These are phyloP conservation scores for Podospora anserina DNA, from an alignment of 495 filamentous ascomycete species.

Conservation along the genomic window DNA sequence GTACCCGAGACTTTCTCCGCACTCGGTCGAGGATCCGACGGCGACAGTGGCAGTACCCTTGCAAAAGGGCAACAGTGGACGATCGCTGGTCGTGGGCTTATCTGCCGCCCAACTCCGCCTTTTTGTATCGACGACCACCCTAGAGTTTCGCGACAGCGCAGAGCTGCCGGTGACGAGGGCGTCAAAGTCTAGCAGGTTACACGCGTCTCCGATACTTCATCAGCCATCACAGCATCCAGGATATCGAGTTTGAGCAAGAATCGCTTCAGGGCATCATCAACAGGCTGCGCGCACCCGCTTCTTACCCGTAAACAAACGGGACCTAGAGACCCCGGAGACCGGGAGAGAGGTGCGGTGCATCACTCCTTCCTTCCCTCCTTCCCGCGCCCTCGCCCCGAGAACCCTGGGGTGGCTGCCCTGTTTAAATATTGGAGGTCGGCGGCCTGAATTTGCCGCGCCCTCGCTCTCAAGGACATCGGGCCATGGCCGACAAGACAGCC, in stretches of 20 bases:
- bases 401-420: neutral
- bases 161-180: neutral
- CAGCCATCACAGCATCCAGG: neutral
- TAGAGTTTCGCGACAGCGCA: constrained; percentile 1
- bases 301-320: neutral
- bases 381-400: no score
- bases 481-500: constrained; percentile 14
- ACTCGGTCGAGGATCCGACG: neutral
- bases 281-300: neutral
- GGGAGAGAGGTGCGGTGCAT: neutral
- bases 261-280: neutral
- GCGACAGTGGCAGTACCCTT: neutral
- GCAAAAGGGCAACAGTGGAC: constrained; percentile 16
- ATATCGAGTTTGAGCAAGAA: neutral
- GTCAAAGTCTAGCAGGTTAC: neutral
- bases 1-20: constrained; percentile 12
- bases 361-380: neutral
- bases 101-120: constrained; percentile 33
- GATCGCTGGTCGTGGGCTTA: constrained; percentile 11
- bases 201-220: neutral
- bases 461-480: constrained; percentile 8
- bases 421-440: neutral
- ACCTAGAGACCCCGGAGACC: neutral
- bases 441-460: neutral
- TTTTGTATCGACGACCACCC: constrained; percentile 23